Evolutionary conservation across 176 grass and related monocot genomes (phyloP).

Genomic region (Tuctoria greenei): DNA sequence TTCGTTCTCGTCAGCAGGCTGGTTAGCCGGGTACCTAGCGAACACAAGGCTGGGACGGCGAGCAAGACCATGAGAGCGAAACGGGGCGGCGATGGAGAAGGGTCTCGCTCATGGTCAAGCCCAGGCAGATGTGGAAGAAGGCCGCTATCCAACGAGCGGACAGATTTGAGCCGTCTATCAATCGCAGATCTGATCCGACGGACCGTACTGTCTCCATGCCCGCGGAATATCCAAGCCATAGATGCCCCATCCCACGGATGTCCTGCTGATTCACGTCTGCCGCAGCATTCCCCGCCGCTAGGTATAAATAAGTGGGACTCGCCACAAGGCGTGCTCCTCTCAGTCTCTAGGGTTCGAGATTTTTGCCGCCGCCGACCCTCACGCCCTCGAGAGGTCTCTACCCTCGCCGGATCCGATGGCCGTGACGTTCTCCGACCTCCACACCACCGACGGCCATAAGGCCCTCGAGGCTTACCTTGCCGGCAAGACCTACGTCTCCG

Average conservation of each 20-base stretch:
- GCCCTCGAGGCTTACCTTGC: slow-evolving; percentile 66
- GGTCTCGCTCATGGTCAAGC: neutral
- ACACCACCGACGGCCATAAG: slow-evolving; percentile 63
- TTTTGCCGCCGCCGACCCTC: slow-evolving; percentile 42
- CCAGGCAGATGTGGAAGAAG: neutral
- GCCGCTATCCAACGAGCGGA: neutral
- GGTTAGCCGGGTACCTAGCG: neutral
- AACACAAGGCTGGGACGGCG: slow-evolving; percentile 2
- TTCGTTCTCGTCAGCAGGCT: neutral
- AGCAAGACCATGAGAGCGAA: slow-evolving; percentile 33
- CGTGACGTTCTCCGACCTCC: slow-evolving; percentile 72
- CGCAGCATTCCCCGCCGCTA: neutral
- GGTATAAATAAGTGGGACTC: slow-evolving; percentile 23
- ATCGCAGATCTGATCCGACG: neutral
- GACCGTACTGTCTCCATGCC: fast-evolving
- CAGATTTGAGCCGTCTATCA: neutral
- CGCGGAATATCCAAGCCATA: slow-evolving; percentile 39
- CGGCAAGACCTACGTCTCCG: slow-evolving; percentile 77
- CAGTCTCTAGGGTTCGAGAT: slow-evolving; percentile 53
- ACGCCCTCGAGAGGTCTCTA: neutral
- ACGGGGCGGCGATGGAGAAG: slow-evolving; percentile 2
- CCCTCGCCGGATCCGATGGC: slow-evolving; percentile 59
- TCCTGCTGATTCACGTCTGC: neutral
- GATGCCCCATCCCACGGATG: slow-evolving; percentile 43
- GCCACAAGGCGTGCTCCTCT: neutral